These are phyloP conservation scores for Rhynchosporium agropyri DNA, from an alignment of 2,329 filamentous ascomycete genomes.

Conservation along the genomic window DNA sequence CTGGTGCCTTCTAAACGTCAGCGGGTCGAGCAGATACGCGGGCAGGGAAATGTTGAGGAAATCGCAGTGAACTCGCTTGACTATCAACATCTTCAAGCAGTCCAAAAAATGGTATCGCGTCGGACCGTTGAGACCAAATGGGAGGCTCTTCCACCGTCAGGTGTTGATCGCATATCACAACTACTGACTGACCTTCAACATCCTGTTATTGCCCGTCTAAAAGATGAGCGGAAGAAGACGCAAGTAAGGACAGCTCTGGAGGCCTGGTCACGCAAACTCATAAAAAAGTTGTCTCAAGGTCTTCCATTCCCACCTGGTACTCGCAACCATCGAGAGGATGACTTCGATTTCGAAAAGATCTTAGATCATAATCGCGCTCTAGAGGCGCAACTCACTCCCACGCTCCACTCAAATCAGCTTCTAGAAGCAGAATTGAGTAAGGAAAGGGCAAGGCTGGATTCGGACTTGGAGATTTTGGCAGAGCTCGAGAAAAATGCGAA, in stretches of 20 bases:
- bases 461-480: conserved; percentile 55
- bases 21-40: conserved; percentile 12
- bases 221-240: conserved; percentile 48
- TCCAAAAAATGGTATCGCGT: conserved; percentile 58
- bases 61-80: conserved; percentile 20
- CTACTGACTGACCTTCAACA: conserved; percentile 62
- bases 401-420: conserved; percentile 64
- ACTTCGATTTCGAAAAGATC: conserved; percentile 68
- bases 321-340: conserved; percentile 53
- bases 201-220: conserved; percentile 61
- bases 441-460: conserved; percentile 58
- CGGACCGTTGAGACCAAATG: conserved; percentile 70
- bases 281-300: conserved; percentile 59
- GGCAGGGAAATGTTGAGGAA: conserved; percentile 17
- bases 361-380: conserved; percentile 59
- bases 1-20: conserved; percentile 21
- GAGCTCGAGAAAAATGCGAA: conserved; percentile 59
- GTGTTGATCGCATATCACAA: conserved; percentile 57
- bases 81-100: conserved; percentile 56
- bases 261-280: conserved; percentile 57
- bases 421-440: conserved; percentile 59
- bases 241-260: conserved; percentile 55
- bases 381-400: conserved; percentile 62
- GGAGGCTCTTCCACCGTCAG: conserved; percentile 57
- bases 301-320: conserved; percentile 67